Percentiles rank a stretch among this genome's conserved stretches.
phyloP scores from a whole-genome alignment of 805 yeast genomes.

The Myxozyma udenii region DNA sequence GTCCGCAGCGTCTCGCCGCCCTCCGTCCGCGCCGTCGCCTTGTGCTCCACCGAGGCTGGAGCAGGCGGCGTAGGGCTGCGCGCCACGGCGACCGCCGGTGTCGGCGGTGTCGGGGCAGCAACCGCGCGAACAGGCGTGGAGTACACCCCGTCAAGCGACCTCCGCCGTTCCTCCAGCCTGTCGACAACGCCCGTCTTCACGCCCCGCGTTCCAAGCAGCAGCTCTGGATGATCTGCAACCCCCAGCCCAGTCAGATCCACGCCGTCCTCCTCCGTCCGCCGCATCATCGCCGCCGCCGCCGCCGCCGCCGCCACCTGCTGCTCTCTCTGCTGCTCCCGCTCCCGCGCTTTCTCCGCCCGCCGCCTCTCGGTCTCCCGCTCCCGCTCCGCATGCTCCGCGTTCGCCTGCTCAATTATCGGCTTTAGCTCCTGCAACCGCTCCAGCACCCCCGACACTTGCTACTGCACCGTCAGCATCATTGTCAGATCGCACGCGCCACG shows the following conservation, averaged over 20 bases:
- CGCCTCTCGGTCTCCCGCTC: constrained; percentile 7
- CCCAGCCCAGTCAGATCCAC: no score
- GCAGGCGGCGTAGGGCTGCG: constrained; percentile 2
- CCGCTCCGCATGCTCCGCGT: constrained; percentile 9
- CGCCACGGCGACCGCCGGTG: constrained; percentile 6
- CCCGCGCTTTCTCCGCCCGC: constrained; percentile 11
- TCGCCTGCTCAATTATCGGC: constrained; percentile 27
- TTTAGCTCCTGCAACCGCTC: constrained; percentile 25
- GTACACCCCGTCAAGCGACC: background rate
- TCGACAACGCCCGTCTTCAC: no score
- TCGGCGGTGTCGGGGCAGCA: background rate
- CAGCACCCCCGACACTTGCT: constrained; percentile 11
- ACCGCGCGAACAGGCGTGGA: background rate
- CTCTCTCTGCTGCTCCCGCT: constrained; percentile 8
- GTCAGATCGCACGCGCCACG: background rate
- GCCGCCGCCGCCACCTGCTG: background rate
- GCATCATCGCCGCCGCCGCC: background rate
- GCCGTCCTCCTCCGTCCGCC: background rate
- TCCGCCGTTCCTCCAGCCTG: no score
- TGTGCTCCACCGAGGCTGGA: constrained; percentile 17
- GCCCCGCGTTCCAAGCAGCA: no score
- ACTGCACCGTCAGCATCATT: background rate
- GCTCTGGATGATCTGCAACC: no score
- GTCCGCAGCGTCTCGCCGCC: constrained; percentile 56
- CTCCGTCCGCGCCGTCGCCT: constrained; percentile 45